A percentile compares a stretch with the other conserved stretches of the same genome.
Conservation (phyloP, 2,329 filamentous ascomycete species). For the Neofusicoccum sp. region DNA sequence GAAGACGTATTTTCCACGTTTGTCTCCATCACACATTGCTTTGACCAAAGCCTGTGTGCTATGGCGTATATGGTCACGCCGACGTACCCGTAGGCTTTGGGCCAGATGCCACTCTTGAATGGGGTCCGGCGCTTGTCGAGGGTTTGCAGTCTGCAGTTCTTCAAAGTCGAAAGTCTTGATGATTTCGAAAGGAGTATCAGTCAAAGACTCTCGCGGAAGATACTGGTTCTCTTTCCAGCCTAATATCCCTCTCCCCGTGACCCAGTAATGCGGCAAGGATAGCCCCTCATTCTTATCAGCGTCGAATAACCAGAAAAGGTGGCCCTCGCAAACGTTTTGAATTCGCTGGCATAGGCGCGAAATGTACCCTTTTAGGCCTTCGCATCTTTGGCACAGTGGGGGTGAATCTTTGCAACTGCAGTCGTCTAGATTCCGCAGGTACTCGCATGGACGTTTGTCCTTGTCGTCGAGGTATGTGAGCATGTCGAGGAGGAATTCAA, state of each 20-base stretch:
- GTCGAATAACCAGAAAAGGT: not conserved
- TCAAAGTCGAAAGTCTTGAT: not conserved
- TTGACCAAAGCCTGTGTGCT: no score
- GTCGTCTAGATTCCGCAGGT: not conserved
- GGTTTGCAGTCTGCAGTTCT: not conserved
- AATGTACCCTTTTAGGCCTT: not conserved
- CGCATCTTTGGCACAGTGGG: not conserved
- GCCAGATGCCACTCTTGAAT: no score
- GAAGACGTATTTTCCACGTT: not conserved
- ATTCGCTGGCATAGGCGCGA: not conserved
- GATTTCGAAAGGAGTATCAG: not conserved
- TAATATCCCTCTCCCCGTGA: not conserved
- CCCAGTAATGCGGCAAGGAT: not conserved
- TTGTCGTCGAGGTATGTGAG: not conserved
- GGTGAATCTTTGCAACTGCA: not conserved
- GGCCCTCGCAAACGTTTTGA: not conserved
- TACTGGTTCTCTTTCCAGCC: fast-evolving
- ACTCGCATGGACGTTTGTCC: not conserved
- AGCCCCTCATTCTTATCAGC: not conserved
- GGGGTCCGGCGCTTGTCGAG: no score
- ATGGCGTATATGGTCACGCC: no score
- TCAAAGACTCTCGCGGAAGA: not conserved
- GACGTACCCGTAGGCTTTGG: no score
- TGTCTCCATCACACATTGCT: not conserved
- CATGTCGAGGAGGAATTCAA: not conserved